These are phyloP conservation scores for Trichoderma orchidacearum DNA, from an alignment of 495 filamentous ascomycete species.

Conservation along the genomic window DNA sequence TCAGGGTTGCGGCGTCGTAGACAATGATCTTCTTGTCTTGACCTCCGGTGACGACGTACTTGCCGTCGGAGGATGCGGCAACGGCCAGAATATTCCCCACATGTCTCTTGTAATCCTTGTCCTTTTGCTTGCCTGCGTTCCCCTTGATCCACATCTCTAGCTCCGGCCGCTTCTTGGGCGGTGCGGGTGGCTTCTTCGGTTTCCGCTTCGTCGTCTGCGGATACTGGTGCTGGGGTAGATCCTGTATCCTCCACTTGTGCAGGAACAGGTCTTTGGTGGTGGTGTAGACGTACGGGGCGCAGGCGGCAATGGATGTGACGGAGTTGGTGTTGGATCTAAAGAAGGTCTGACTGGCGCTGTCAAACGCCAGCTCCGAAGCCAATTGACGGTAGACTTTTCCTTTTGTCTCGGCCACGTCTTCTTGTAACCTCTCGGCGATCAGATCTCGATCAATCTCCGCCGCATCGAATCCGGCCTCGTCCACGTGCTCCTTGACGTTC, in stretches of 20 bases:
- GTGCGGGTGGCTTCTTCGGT: constrained; percentile 49
- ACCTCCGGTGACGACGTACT: constrained; percentile 82
- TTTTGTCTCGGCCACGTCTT: constrained; percentile 89
- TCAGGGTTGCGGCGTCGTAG: constrained; percentile 69
- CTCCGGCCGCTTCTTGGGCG: constrained; percentile 56
- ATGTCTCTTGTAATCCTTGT: constrained; percentile 59
- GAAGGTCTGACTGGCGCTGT: constrained; percentile 44
- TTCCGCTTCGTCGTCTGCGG: constrained; percentile 38
- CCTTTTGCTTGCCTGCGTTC: constrained; percentile 45
- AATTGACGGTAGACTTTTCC: constrained; percentile 74
- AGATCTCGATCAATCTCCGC: constrained; percentile 84
- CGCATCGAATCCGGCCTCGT: constrained; percentile 72
- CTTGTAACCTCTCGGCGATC: constrained; percentile 76
- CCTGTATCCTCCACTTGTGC: constrained; percentile 74
- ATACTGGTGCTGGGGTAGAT: constrained; percentile 39
- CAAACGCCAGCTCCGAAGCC: constrained; percentile 53
- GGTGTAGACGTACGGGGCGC: constrained; percentile 69
- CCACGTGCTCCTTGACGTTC: constrained; percentile 73
- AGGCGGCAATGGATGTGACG: constrained; percentile 68
- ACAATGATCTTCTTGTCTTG: constrained; percentile 69
- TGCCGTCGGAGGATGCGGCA: constrained; percentile 76
- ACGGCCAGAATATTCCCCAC: constrained; percentile 63
- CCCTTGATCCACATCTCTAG: constrained; percentile 52
- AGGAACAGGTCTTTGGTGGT: constrained; percentile 73
- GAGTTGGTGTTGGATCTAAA: constrained; percentile 64